Evolutionary conservation across 2,329 filamentous ascomycete genomes (phyloP).

Genomic region (Capronia epimyces): DNA sequence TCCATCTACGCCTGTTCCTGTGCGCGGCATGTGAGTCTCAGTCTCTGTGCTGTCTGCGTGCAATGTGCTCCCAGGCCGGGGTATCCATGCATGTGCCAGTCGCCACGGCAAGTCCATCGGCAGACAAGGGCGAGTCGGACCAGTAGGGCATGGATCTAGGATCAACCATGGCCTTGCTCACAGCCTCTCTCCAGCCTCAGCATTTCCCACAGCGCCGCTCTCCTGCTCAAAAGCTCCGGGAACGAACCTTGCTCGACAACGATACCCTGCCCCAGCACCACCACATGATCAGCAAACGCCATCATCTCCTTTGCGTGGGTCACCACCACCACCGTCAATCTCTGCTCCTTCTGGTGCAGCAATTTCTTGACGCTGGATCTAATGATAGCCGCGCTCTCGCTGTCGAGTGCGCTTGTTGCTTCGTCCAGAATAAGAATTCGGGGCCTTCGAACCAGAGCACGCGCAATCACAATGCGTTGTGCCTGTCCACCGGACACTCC

Average conservation of each 20-base stretch:
- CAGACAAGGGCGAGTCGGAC: no score
- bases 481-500: constrained; percentile 73
- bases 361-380: constrained; percentile 52
- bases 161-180: not conserved
- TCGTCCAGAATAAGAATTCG: constrained; percentile 77
- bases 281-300: constrained; percentile 65
- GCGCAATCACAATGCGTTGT: constrained; percentile 73
- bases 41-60: not conserved
- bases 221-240: constrained; percentile 49
- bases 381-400: constrained; percentile 59
- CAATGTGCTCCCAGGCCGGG: no score
- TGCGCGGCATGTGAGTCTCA: not conserved
- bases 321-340: constrained; percentile 70
- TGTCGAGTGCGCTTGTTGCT: constrained; percentile 75
- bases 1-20: not conserved
- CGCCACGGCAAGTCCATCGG: no score
- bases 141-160: not conserved
- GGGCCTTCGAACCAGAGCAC: constrained; percentile 67
- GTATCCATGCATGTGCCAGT: not conserved
- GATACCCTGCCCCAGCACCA: constrained; percentile 65
- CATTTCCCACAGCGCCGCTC: constrained; percentile 41
- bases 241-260: constrained; percentile 66
- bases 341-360: constrained; percentile 29
- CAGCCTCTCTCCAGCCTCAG: constrained; percentile 26
- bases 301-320: constrained; percentile 87